Conservation (phyloP, 2,329 filamentous ascomycete genomes). For the Pestalotiopsis sp. region DNA sequence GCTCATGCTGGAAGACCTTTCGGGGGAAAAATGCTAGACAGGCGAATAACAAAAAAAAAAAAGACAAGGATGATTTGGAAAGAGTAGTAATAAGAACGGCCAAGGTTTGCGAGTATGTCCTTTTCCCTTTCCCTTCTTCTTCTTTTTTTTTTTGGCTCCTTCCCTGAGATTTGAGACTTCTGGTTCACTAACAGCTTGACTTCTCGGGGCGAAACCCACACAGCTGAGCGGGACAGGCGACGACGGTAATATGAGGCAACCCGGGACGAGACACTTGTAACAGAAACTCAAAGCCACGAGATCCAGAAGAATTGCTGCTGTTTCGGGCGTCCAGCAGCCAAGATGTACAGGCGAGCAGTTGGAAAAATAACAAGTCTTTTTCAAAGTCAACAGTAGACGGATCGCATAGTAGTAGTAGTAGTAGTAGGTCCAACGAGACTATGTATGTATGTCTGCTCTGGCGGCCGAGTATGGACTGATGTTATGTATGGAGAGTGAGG, state of each 20-base stretch:
- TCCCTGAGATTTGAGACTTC: neutral
- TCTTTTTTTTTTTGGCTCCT: neutral
- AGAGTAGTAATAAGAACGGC: neutral
- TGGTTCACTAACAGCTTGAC: neutral
- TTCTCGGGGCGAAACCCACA: neutral
- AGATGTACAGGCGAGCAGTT: neutral
- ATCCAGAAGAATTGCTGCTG: neutral
- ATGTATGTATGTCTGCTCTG: neutral
- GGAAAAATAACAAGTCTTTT: neutral
- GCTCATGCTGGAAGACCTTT: neutral
- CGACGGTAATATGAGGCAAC: constrained; percentile 1
- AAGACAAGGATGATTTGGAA: neutral
- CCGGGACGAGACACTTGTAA: neutral
- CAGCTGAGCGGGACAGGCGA: neutral
- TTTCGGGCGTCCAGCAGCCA: neutral
- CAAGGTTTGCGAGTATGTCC: neutral
- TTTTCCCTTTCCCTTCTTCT: neutral
- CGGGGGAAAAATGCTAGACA: too few species aligned
- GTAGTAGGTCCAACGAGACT: neutral
- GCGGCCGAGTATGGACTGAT: neutral
- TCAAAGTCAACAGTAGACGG: neutral
- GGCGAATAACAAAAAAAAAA: neutral
- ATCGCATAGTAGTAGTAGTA: neutral
- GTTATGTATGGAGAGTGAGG: neutral
- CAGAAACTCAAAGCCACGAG: neutral